Evolutionary conservation across 108 stramenopile genomes (phyloP), one percentile per base, ranked within the genome.

Genomic region (Aureococcus anophagefferens): DNA sequence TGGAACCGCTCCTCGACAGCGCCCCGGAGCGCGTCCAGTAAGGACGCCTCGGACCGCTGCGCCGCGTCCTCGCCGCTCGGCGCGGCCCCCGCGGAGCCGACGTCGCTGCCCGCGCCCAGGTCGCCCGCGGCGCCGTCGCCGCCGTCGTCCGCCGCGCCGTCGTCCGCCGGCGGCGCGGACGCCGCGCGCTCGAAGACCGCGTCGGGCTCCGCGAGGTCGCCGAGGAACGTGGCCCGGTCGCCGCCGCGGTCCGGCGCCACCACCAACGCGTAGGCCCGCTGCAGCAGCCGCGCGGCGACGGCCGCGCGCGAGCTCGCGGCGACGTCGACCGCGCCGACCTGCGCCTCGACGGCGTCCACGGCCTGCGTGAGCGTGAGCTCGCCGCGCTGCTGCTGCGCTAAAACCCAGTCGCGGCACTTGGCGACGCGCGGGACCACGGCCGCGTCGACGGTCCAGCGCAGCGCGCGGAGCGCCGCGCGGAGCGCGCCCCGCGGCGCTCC

Each of bases 1-100:
- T 64, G 63, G 62, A 71, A 71, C 68, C 62, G 17, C 63, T 34
- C 40, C 34, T 65, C 35, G 29, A 29, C 45, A 31, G 34, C 62
- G 51, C 51, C 51, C 7, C 37, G 37, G 37, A 40, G 4, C 11
- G 37, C 37, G 37, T 40, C 37, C 4, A 9, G 7, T 1, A 59
- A 25, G 21, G 21, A 25, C 17, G 7, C 3, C 51, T 16, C 14
- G 21, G 0, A 1, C 25, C 21, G 51, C 21, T 18, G 7, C 25
- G 25, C 17, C 21, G 51, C 51, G 21, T 3, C 21, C 51, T 1
- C 25, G 17, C 3, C 51, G 17, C 7, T 16, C 3, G 25, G 25
- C 3, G 51, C 51, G 11, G 7, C 4, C 37, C 7, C 37, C 1
- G 25, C 51, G 25, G 21, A 16, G 21, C 51, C 51, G 51, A 59